Conservation (phyloP, 2,329 filamentous ascomycete species). For the Fonsecaea erecta region DNA sequence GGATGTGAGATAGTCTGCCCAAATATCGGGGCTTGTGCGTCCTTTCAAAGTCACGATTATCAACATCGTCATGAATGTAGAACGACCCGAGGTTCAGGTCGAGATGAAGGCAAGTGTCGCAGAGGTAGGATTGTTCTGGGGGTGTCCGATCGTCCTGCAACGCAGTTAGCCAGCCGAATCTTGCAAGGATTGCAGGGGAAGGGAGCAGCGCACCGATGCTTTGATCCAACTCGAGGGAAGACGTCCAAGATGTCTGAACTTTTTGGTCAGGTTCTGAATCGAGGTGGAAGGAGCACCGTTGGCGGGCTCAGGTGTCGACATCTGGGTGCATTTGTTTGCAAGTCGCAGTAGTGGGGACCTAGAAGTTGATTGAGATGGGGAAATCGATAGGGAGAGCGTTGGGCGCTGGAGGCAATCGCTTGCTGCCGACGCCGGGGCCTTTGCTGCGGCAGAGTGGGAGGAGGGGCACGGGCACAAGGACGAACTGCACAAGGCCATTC, state of each 20-base stretch:
- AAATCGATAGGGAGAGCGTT: constrained; percentile 14
- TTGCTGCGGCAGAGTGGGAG: neutral
- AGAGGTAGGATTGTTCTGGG: constrained; percentile 35
- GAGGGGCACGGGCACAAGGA: neutral
- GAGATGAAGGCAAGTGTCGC: constrained; percentile 34
- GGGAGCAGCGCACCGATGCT: constrained; percentile 20
- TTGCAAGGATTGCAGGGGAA: neutral
- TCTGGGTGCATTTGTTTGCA: constrained; percentile 28
- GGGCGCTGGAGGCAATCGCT: constrained; percentile 2
- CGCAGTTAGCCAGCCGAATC: constrained; percentile 7
- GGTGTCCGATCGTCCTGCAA: constrained; percentile 21
- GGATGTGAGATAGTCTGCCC: constrained; percentile 35
- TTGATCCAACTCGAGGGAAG: constrained; percentile 33
- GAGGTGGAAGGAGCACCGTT: constrained; percentile 27
- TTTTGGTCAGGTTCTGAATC: constrained; percentile 33
- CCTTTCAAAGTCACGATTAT: constrained; percentile 22
- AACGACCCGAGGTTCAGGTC: constrained; percentile 36
- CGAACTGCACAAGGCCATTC: neutral
- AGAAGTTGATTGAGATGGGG: constrained; percentile 20
- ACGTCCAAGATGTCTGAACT: constrained; percentile 32
- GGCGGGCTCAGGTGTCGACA: constrained; percentile 29
- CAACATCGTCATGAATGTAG: constrained; percentile 27
- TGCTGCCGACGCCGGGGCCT: constrained; percentile 10
- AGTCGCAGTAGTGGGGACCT: constrained; percentile 8
- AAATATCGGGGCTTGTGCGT: constrained; percentile 34